Evolutionary conservation across 345 rosid genomes (phyloP).

Genomic region (Pistacia atlantica): DNA sequence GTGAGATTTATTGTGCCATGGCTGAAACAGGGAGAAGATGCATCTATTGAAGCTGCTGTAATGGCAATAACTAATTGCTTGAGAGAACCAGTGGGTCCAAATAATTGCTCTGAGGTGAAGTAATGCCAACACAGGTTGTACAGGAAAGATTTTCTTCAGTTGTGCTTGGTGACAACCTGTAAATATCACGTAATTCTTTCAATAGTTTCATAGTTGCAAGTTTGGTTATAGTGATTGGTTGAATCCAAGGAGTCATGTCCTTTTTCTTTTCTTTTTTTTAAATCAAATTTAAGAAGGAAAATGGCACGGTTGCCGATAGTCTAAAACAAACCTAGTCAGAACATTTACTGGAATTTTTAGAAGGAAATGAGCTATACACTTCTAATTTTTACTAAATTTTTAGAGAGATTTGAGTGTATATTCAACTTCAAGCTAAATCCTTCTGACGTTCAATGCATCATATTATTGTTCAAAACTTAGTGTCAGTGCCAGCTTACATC

Average conservation of each 20-base stretch:
- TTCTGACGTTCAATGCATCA: no score
- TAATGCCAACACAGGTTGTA: constrained; percentile 18
- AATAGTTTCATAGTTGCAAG: not conserved
- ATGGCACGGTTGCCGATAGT: not conserved
- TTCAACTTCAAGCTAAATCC: not conserved
- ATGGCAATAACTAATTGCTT: constrained; percentile 86
- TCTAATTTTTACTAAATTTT: not conserved
- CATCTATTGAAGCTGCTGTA: constrained; percentile 86
- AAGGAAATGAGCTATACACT: not conserved
- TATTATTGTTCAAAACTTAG: no score
- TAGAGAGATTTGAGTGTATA: not conserved
- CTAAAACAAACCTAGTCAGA: not conserved
- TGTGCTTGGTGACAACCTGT: not conserved
- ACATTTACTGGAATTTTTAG: constrained; percentile 1
- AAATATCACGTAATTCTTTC: constrained; percentile 5
- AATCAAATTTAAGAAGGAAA: constrained; percentile 1
- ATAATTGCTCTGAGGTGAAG: constrained; percentile 71
- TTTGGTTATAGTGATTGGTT: no score
- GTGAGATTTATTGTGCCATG: constrained; percentile 18
- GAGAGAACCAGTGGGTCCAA: constrained; percentile 79
- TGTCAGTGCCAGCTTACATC: no score
- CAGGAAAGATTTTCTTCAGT: constrained; percentile 10
- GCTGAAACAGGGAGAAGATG: constrained; percentile 81
- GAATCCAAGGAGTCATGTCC: not conserved
- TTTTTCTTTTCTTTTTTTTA: not conserved